These are phyloP conservation scores for Saturnispora galanensis DNA, from an alignment of 805 yeast genomes.

Conservation along the genomic window DNA sequence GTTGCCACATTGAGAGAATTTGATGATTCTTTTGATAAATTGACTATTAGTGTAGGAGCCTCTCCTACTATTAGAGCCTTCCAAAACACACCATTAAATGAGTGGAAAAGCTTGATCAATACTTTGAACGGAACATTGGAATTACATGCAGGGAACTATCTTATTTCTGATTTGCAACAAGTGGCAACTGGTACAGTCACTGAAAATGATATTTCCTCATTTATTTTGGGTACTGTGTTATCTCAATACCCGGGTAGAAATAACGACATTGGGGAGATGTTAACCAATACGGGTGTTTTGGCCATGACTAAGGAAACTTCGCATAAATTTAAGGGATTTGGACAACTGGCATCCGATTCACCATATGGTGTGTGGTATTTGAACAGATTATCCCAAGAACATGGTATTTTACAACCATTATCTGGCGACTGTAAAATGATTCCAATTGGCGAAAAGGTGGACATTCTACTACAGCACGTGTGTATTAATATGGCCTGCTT, in stretches of 20 bases:
- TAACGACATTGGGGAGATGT: conserved; percentile 45
- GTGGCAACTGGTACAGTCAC: conserved; percentile 55
- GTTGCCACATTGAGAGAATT: conserved; percentile 29
- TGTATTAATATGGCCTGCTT: conserved; percentile 62
- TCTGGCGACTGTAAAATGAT: conserved; percentile 30
- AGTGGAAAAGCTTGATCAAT: conserved; percentile 10
- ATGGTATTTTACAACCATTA: conserved; percentile 56
- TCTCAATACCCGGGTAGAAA: conserved; percentile 48
- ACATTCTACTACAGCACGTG: conserved; percentile 57
- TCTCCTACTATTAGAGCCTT: conserved; percentile 71
- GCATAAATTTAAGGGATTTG: conserved; percentile 46
- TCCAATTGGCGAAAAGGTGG: conserved; percentile 46
- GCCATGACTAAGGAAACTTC: conserved; percentile 59
- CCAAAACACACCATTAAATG: conserved; percentile 16
- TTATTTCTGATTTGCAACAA: conserved; percentile 68
- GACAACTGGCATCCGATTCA: conserved; percentile 29
- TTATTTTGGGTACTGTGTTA: conserved; percentile 48
- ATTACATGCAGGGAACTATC: conserved; percentile 75
- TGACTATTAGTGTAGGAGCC: conserved; percentile 66
- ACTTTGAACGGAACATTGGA: conserved; percentile 39
- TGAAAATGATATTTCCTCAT: conserved; percentile 36
- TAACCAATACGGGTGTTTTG: conserved; percentile 65
- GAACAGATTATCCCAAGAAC: conserved; percentile 68
- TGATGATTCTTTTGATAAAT: conserved; percentile 27
- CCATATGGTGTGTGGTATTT: conserved; percentile 47